Evolutionary conservation across 1,284 basidiomycete species (phyloP), one percentile per base, ranked within the genome.

Genomic region (Peniophora sp.): DNA sequence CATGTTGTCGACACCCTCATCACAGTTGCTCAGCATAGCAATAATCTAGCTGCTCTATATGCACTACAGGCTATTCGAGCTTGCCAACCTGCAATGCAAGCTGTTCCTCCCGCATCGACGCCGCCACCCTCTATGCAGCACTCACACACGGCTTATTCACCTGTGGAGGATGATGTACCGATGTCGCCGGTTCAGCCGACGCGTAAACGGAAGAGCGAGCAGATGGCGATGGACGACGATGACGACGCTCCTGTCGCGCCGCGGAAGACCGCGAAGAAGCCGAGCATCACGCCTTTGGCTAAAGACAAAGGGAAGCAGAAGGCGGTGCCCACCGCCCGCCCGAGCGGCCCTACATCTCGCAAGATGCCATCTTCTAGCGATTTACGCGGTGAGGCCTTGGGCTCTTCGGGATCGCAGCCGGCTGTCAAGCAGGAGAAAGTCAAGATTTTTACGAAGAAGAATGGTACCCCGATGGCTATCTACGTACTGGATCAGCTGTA

Each of bases 401-500:
- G 27, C 27, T 32, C n/a, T n/a, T n/a, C 27, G 27, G 27, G 27
- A 5, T 32, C 27, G 27, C 5, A 32, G 27, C 27, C 27, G 27
- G 27, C 27, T 12, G 27, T 32, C 12, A 32, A 32, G 27, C 27
- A 32, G 27, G 27, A 32, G 27, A 32, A 41, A 22, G 39, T 8
- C 16, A 8, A n/a, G n/a, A 22, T 41, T 9, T 41, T 41, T 22
- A 41, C 6, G n/a, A 41, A n/a, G n/a, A 41, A 41, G 39, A 41
- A 41, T 9, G 39, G 39, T 9, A 16, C 62, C 47, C 59, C 69
- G 0, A 55, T 78, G 32, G 59, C 64, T n/a, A 82, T 83, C 56
- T 82, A 75, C 56, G 74, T 83, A 27, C 77, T 79, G 59, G 67
- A 80, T n/a, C 77, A 78, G 52, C 63, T 80, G 2, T 69, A 70